Evolutionary conservation across 805 yeast genomes (phyloP).

Genomic region (Jamesozyma lodderae): DNA sequence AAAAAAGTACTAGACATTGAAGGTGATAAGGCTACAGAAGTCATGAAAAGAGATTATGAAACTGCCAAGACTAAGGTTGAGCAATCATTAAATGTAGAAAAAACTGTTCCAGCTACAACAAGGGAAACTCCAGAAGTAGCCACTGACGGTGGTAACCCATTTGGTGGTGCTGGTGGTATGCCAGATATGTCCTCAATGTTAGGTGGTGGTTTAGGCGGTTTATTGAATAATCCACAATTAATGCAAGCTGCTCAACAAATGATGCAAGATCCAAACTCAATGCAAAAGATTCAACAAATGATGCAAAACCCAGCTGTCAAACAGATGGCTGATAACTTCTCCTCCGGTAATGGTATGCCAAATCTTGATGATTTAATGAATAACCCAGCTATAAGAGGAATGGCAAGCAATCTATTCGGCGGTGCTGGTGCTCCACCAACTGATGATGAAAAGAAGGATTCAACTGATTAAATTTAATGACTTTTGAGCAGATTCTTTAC

Average conservation of each 20-base stretch:
- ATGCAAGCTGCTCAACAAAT: conserved; percentile 81
- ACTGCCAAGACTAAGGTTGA: conserved; percentile 85
- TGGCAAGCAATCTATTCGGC: conserved; percentile 67
- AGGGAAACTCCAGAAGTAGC: conserved; percentile 8
- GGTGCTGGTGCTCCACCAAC: conserved; percentile 28
- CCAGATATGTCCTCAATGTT: conserved; percentile 11
- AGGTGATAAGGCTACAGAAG: conserved; percentile 75
- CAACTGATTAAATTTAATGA: conserved; percentile 1
- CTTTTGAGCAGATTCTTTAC: no score
- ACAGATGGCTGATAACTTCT: conserved; percentile 74
- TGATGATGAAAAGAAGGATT: neutral
- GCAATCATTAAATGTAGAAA: conserved; percentile 48
- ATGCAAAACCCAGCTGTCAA: conserved; percentile 74
- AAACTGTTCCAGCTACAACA: conserved; percentile 10
- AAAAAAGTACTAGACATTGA: conserved; percentile 79
- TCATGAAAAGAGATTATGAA: conserved; percentile 88
- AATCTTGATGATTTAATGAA: conserved; percentile 64
- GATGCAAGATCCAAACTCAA: conserved; percentile 78
- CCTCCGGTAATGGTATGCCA: conserved; percentile 58
- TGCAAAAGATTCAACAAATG: conserved; percentile 55
- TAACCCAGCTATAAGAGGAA: conserved; percentile 65
- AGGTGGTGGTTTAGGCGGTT: conserved; percentile 55
- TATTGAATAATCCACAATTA: conserved; percentile 86
- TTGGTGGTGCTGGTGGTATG: conserved; percentile 4
- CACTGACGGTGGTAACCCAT: conserved; percentile 17